Conservation (phyloP, 2,329 filamentous ascomycete species). For the Periconia digitata region DNA sequence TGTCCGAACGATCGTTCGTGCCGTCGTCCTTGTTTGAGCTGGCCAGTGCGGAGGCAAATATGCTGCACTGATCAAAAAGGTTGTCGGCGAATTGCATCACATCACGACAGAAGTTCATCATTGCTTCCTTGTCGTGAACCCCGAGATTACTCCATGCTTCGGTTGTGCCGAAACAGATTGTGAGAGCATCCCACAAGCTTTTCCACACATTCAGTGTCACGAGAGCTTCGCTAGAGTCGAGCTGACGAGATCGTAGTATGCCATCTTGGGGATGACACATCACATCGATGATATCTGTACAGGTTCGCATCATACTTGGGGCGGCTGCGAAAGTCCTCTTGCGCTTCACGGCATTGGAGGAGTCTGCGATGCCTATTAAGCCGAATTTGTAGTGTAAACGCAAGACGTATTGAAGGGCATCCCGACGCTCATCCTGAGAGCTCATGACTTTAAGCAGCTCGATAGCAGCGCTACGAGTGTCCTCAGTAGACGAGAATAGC, state of each 20-base stretch:
- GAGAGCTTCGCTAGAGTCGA: slow-evolving; percentile 64
- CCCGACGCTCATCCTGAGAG: slow-evolving; percentile 63
- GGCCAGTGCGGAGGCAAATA: slow-evolving; percentile 73
- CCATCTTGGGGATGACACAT: slow-evolving; percentile 66
- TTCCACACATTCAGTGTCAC: slow-evolving; percentile 80
- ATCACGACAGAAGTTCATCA: slow-evolving; percentile 93
- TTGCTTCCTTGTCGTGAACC: slow-evolving; percentile 68
- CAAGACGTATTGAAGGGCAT: slow-evolving; percentile 64
- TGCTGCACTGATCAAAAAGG: slow-evolving; percentile 80
- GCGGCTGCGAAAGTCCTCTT: slow-evolving; percentile 62
- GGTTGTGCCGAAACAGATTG: slow-evolving; percentile 78
- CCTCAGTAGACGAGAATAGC: slow-evolving; percentile 77
- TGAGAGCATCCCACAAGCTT: slow-evolving; percentile 78
- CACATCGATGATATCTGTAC: slow-evolving; percentile 63
- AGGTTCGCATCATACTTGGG: slow-evolving; percentile 62
- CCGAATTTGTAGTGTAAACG: slow-evolving; percentile 58
- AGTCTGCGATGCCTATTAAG: slow-evolving; percentile 58
- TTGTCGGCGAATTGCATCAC: slow-evolving; percentile 91
- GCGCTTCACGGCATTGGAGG: slow-evolving; percentile 57
- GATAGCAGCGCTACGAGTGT: slow-evolving; percentile 76
- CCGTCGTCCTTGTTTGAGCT: slow-evolving; percentile 37
- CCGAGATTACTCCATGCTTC: slow-evolving; percentile 76
- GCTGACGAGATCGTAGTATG: slow-evolving; percentile 59
- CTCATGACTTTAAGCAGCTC: slow-evolving; percentile 83
- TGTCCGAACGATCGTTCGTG: slow-evolving; percentile 35